Conservation (phyloP, 352 stramenopile genomes). For the Pythium pyrilobum region DNA sequence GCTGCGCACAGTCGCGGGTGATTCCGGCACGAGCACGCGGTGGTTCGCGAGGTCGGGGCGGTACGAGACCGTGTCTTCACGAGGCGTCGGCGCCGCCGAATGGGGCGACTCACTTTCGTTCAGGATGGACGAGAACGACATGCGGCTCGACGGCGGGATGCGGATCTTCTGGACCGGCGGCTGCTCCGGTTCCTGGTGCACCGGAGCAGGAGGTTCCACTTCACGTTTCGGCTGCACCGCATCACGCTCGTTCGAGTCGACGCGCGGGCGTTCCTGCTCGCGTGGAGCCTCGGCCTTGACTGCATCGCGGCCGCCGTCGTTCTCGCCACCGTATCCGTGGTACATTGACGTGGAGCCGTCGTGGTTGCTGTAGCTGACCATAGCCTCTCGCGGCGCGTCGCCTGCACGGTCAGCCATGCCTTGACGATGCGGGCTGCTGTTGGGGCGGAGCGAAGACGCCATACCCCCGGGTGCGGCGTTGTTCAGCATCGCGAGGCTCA, state of each 20-base stretch:
- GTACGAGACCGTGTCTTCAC: slow-evolving; percentile 10
- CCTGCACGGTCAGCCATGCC: background rate
- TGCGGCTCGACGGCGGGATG: slow-evolving; percentile 53
- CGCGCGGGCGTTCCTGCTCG: background rate
- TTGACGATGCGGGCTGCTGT: slow-evolving; percentile 10
- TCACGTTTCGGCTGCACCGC: slow-evolving; percentile 9
- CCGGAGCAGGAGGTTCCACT: slow-evolving; percentile 5
- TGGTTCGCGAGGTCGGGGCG: slow-evolving; percentile 20
- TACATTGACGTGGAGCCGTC: slow-evolving; percentile 2
- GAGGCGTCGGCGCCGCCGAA: slow-evolving; percentile 34
- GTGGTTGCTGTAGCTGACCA: slow-evolving; percentile 4
- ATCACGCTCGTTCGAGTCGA: background rate
- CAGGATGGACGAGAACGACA: slow-evolving; percentile 88
- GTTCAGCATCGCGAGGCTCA: slow-evolving; percentile 52
- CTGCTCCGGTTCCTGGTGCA: slow-evolving; percentile 8
- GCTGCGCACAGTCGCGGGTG: slow-evolving; percentile 28
- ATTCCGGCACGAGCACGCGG: slow-evolving; percentile 9
- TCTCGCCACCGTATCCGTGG: background rate
- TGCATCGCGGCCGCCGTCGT: background rate
- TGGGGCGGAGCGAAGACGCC: slow-evolving; percentile 10
- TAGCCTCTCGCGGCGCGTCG: slow-evolving; percentile 1
- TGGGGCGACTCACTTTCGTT: slow-evolving; percentile 81
- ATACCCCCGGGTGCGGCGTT: slow-evolving; percentile 1
- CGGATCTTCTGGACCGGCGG: slow-evolving; percentile 21
- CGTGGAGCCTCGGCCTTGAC: slow-evolving; percentile 5